Evolutionary conservation across 73 alveolate species (phyloP).

Genomic region (Paramecium sexaurelia): DNA sequence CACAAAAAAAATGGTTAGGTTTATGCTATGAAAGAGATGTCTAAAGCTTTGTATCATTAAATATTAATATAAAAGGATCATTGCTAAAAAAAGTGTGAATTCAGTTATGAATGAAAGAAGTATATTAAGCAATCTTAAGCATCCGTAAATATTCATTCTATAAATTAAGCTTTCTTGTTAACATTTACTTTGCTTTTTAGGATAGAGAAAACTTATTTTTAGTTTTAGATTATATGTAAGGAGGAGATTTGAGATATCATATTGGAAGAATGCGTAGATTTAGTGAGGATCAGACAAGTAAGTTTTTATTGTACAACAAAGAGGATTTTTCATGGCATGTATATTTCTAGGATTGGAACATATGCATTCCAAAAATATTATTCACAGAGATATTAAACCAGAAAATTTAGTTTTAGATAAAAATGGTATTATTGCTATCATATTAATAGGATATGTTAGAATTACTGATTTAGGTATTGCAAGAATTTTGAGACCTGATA

Average conservation of each 20-base stretch:
- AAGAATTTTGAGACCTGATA: slow-evolving; percentile 80
- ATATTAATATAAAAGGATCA: slow-evolving; percentile 16
- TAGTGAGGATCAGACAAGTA: slow-evolving; percentile 90
- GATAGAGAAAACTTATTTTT: slow-evolving; percentile 88
- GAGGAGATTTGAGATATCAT: slow-evolving; percentile 95
- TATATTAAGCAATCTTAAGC: slow-evolving; percentile 45
- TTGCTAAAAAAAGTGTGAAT: slow-evolving; percentile 63
- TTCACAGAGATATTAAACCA: slow-evolving; percentile 88
- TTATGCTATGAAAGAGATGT: slow-evolving; percentile 84
- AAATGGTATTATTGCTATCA: slow-evolving; percentile 63
- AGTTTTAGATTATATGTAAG: slow-evolving; percentile 87
- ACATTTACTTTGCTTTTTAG: slow-evolving; percentile 92
- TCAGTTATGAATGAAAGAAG: slow-evolving; percentile 64
- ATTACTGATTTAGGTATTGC: slow-evolving; percentile 91
- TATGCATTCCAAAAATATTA: slow-evolving; percentile 72
- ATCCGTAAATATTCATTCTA: slow-evolving; percentile 51
- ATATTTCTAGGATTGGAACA: slow-evolving; percentile 74
- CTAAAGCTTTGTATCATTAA: slow-evolving; percentile 51
- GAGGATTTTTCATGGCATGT: slow-evolving; percentile 80
- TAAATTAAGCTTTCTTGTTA: slow-evolving; percentile 77
- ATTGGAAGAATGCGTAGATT: slow-evolving; percentile 82
- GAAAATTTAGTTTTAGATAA: slow-evolving; percentile 81
- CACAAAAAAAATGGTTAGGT: slow-evolving; percentile 74
- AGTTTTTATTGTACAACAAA: slow-evolving; percentile 23
- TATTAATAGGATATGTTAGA: slow-evolving; percentile 69